Conservation (phyloP, 805 yeast genomes). For the Zygosaccharomyces siamensis region DNA sequence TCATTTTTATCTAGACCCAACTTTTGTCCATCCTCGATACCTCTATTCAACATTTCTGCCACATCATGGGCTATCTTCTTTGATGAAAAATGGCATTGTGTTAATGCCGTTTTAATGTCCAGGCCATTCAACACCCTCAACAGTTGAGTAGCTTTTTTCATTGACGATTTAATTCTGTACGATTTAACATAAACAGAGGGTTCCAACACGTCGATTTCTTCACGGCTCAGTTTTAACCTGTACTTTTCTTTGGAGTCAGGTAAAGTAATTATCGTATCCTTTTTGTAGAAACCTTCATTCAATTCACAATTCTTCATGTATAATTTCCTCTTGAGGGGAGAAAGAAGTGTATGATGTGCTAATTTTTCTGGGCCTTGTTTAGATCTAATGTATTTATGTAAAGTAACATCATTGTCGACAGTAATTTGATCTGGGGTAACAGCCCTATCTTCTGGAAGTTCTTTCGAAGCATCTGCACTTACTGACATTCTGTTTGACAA, state of each 20-base stretch:
- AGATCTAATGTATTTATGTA: constrained; percentile 51
- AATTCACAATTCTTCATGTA: constrained; percentile 55
- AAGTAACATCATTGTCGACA: constrained; percentile 31
- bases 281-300: constrained; percentile 67
- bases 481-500: constrained; percentile 24
- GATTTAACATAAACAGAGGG: constrained; percentile 83
- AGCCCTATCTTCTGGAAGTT: constrained; percentile 21
- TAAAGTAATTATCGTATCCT: constrained; percentile 46
- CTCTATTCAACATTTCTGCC: constrained; percentile 67
- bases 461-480: constrained; percentile 17
- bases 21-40: constrained; percentile 61
- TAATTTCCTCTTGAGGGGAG: constrained; percentile 66
- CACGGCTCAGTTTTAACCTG: constrained; percentile 51
- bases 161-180: constrained; percentile 77
- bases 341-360: constrained; percentile 51
- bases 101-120: constrained; percentile 72
- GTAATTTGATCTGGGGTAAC: constrained; percentile 27
- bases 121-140: constrained; percentile 70
- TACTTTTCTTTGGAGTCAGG: constrained; percentile 42
- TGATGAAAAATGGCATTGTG: constrained; percentile 84
- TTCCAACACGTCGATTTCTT: constrained; percentile 74
- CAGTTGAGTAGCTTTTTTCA: constrained; percentile 80
- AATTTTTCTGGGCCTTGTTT: constrained; percentile 40
- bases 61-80: constrained; percentile 77
- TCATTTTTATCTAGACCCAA: constrained; percentile 56